These are phyloP conservation scores for Ceratocystis papillata DNA, from an alignment of 2,329 filamentous ascomycete species.

Conservation along the genomic window DNA sequence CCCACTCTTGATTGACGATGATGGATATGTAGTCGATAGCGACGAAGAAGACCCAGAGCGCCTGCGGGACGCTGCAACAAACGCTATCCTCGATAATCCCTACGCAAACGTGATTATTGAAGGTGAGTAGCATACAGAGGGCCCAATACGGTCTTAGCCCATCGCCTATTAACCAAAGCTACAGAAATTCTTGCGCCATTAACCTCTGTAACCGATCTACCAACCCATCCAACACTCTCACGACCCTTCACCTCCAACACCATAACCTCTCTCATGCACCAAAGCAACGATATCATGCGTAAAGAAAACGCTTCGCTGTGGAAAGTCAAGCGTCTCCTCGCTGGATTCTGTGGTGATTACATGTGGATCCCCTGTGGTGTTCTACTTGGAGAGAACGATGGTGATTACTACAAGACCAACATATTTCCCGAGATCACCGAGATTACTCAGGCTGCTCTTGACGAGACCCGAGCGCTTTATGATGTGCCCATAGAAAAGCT, in stretches of 20 bases:
- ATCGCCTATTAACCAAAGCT: slow-evolving; percentile 25
- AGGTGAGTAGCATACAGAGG: slow-evolving; percentile 40
- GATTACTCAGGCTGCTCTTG: slow-evolving; percentile 25
- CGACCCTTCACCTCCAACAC: slow-evolving; percentile 64
- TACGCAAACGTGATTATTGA: slow-evolving; percentile 63
- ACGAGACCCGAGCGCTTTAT: slow-evolving; percentile 17
- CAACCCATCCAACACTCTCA: slow-evolving; percentile 62
- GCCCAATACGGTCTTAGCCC: neutral
- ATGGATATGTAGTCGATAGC: slow-evolving; percentile 65
- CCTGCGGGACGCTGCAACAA: slow-evolving; percentile 48
- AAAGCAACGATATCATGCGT: slow-evolving; percentile 60
- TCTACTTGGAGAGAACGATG: slow-evolving; percentile 47
- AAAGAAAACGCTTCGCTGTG: slow-evolving; percentile 63
- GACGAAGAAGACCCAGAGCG: slow-evolving; percentile 59
- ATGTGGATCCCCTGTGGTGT: slow-evolving; percentile 53
- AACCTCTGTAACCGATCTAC: slow-evolving; percentile 62
- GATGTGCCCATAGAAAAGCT: neutral
- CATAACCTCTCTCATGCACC: slow-evolving; percentile 57
- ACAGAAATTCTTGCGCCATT: slow-evolving; percentile 64
- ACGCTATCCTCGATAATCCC: slow-evolving; percentile 60
- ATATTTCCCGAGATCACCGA: slow-evolving; percentile 35
- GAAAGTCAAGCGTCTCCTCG: slow-evolving; percentile 63
- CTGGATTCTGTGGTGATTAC: slow-evolving; percentile 63
- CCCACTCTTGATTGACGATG: slow-evolving; percentile 60
- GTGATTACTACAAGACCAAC: slow-evolving; percentile 43